Percentiles rank a stretch among this genome's conserved stretches.
Conservation (phyloP, 768 basidiomycete species). For the Boletellus emodensis region DNA sequence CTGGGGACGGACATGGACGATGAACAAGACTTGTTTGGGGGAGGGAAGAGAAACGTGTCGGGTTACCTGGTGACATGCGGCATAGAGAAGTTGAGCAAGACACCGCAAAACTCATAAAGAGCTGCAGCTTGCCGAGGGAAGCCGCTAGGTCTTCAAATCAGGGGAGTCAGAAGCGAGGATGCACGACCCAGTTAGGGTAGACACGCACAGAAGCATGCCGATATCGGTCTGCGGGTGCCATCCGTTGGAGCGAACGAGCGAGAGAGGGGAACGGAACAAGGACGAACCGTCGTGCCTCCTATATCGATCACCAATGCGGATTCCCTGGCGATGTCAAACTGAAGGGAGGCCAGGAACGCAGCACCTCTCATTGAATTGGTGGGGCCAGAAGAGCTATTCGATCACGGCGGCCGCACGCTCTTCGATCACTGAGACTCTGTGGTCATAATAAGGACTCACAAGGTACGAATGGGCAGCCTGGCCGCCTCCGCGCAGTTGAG, state of each 20-base stretch:
- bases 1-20: constrained; percentile 25
- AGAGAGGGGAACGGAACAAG: constrained; percentile 5
- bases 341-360: constrained; percentile 50
- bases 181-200: neutral
- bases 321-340: constrained; percentile 31
- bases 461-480: constrained; percentile 59
- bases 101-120: constrained; percentile 56
- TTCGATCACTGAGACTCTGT: constrained; percentile 3
- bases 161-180: constrained; percentile 9
- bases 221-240: constrained; percentile 44
- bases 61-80: constrained; percentile 45
- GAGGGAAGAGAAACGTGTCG: constrained; percentile 1
- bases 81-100: constrained; percentile 59
- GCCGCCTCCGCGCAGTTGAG: constrained; percentile 48
- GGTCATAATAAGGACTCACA: constrained; percentile 28
- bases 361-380: constrained; percentile 73
- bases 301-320: constrained; percentile 56
- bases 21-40: neutral
- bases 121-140: constrained; percentile 63
- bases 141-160: constrained; percentile 39
- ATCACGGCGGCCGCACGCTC: constrained; percentile 6
- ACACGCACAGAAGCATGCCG: constrained; percentile 47
- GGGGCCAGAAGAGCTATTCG: constrained; percentile 43
- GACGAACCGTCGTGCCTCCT: constrained; percentile 53
- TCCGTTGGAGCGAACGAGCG: constrained; percentile 12